These are phyloP conservation scores for Didymella segeticola DNA, from an alignment of 2,329 filamentous ascomycete genomes.

Conservation along the genomic window DNA sequence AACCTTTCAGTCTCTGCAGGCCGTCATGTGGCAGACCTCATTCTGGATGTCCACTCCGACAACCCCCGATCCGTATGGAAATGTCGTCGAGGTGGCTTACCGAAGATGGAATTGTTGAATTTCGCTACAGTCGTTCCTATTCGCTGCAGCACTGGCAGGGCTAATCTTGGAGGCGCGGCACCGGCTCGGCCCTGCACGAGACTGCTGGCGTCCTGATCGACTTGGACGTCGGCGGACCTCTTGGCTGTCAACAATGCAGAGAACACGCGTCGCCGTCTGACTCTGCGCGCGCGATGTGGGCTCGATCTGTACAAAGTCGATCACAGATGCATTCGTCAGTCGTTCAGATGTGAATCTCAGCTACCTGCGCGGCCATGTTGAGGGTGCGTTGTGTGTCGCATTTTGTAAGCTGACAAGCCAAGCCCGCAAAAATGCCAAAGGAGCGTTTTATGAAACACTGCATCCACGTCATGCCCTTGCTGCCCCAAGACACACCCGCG, in stretches of 20 bases:
- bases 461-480: slow-evolving; percentile 22
- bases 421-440: slow-evolving; percentile 17
- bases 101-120: slow-evolving; percentile 25
- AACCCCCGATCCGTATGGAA: slow-evolving; percentile 17
- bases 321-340: neutral
- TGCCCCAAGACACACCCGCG: slow-evolving; percentile 25
- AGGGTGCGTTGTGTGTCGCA: slow-evolving; percentile 5
- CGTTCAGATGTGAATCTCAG: neutral
- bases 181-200: slow-evolving; percentile 37
- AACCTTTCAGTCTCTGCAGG: neutral
- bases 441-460: slow-evolving; percentile 37
- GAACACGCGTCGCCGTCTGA: slow-evolving; percentile 21
- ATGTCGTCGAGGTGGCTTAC: slow-evolving; percentile 17
- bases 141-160: slow-evolving; percentile 21
- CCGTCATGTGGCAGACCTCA: slow-evolving; percentile 1
- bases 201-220: slow-evolving; percentile 19
- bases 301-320: neutral
- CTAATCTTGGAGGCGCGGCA: slow-evolving; percentile 19
- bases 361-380: neutral
- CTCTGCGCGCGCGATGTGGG: slow-evolving; percentile 2
- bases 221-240: slow-evolving; percentile 20
- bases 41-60: neutral
- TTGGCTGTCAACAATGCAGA: slow-evolving; percentile 28
- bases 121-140: slow-evolving; percentile 14
- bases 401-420: slow-evolving; percentile 14